phyloP scores from a whole-genome alignment of 2,329 filamentous ascomycete genomes.

The Balansia obtecta region DNA sequence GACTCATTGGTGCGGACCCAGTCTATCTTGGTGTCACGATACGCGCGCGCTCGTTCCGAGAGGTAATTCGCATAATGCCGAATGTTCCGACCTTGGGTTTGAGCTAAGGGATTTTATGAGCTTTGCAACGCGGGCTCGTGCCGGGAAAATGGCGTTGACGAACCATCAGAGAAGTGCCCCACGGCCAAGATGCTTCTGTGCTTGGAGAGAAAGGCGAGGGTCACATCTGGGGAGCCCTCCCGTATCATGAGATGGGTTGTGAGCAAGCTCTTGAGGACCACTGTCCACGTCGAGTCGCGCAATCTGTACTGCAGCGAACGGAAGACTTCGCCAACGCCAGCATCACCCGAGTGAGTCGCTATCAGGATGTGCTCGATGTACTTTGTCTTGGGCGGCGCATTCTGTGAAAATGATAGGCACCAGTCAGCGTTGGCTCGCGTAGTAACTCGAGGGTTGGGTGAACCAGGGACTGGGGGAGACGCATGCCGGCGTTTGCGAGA shows the following conservation, averaged over 20 bases:
- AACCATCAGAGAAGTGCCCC: conserved; percentile 85
- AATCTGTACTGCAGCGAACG: conserved; percentile 78
- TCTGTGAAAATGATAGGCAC: conserved; percentile 34
- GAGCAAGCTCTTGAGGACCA: conserved; percentile 94
- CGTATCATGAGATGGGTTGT: conserved; percentile 96
- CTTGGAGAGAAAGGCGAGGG: conserved; percentile 70
- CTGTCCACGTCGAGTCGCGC: conserved; percentile 97
- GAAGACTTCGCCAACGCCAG: conserved; percentile 91
- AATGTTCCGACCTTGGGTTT: conserved; percentile 92
- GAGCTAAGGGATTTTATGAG: conserved; percentile 41
- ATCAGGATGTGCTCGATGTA: conserved; percentile 98
- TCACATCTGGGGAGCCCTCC: conserved; percentile 82
- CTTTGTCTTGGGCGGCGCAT: conserved; percentile 94
- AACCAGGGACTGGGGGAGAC: background rate
- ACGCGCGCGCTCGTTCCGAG: conserved; percentile 68
- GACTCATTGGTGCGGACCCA: conserved; percentile 77
- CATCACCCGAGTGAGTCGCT: conserved; percentile 88
- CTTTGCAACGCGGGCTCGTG: background rate
- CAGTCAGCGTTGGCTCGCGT: background rate
- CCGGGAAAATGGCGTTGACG: conserved; percentile 29
- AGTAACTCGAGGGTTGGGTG: background rate
- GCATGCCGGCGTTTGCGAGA: background rate
- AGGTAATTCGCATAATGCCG: conserved; percentile 84
- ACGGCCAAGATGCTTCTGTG: conserved; percentile 76
- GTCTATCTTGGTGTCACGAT: conserved; percentile 73